Evolutionary conservation across 352 stramenopile species (phyloP), one percentile per base, ranked within the genome.

Genomic region (Thalassiosira ordinaria): DNA sequence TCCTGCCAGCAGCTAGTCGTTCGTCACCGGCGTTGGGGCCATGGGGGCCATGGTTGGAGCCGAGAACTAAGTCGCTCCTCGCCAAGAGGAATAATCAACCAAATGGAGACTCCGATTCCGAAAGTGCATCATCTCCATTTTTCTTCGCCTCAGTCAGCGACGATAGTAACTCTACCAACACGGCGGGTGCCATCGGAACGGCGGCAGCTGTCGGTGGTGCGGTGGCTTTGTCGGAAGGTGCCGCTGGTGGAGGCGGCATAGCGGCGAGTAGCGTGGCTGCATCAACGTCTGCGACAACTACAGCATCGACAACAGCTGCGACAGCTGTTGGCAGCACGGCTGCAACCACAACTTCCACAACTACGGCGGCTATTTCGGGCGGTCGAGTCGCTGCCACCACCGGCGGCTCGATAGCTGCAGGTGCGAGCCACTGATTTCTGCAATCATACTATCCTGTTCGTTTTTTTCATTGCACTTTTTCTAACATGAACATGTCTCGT

Each of bases 111-210:
- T n/a, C 33, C 20, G 20, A 59, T 33, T 16, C 16, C 13, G 49
- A 59, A 27, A n/a, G n/a, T n/a, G 49, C 49, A 33, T 33, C 49
- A 6, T 51, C 62, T 61, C 62, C 62, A 0, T 71, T 71, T 27
- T 71, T 71, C 27, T 71, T 71, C 33, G 62, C 62, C 16, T 61
- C 44, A 31, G 41, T 61, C 13, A 52, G 46, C 16, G 22, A 13
- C 24, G 33, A 51, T 24, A 61, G 29, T 37, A 61, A 37, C 44
- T 37, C 62, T 3, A 71, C 29, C 2, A 61, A 29, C 51, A 22
- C 33, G n/a, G 62, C 29, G 5, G 33, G 33, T 39, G 62, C 27
- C 6, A 47, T 71, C 0, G 62, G 62, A 29, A 51, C 62, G 18
- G 18, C 59, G 37, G 62, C 62, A 6, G 62, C 11, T 41, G 59